Conservation (phyloP, 176 grass and related monocot genomes). For the Tuctoria greenei region DNA sequence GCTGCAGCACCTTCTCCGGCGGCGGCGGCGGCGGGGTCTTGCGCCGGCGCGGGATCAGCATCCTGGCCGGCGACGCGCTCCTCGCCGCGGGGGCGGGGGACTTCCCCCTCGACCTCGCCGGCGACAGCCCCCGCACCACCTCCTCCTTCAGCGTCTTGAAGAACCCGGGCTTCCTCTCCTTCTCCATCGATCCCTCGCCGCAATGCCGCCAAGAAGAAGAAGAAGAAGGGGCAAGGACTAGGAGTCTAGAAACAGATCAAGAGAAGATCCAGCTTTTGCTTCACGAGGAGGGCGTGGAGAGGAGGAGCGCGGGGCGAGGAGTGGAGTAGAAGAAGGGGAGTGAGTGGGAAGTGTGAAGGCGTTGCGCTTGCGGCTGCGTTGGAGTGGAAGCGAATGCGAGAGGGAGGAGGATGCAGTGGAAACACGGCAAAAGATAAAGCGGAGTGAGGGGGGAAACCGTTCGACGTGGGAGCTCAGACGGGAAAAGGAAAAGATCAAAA, state of each 20-base stretch:
- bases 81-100: conserved; percentile 34
- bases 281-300: conserved; percentile 38
- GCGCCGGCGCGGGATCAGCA: conserved; percentile 61
- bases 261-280: conserved; percentile 9
- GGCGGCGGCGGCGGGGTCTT: conserved; percentile 37
- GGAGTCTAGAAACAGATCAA: not conserved
- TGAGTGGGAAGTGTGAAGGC: not conserved
- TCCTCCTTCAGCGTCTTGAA: conserved; percentile 68
- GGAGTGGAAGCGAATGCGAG: not conserved
- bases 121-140: conserved; percentile 69
- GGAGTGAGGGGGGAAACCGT: conserved; percentile 27
- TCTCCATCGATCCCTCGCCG: conserved; percentile 44
- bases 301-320: conserved; percentile 29
- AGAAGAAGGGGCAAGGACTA: not conserved
- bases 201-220: conserved; percentile 2
- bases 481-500: conserved; percentile 43
- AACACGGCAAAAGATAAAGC: conserved; percentile 50
- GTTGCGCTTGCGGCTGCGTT: not conserved
- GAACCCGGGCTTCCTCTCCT: conserved; percentile 82
- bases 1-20: conserved; percentile 42
- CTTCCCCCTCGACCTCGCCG: conserved; percentile 53
- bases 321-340: conserved; percentile 45
- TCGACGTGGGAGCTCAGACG: conserved; percentile 54
- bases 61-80: conserved; percentile 49
- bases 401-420: conserved; percentile 24